Evolutionary conservation across 495 filamentous ascomycete species (phyloP), one percentile per base, ranked within the genome.

Genomic region (Penicillium malachiteum): DNA sequence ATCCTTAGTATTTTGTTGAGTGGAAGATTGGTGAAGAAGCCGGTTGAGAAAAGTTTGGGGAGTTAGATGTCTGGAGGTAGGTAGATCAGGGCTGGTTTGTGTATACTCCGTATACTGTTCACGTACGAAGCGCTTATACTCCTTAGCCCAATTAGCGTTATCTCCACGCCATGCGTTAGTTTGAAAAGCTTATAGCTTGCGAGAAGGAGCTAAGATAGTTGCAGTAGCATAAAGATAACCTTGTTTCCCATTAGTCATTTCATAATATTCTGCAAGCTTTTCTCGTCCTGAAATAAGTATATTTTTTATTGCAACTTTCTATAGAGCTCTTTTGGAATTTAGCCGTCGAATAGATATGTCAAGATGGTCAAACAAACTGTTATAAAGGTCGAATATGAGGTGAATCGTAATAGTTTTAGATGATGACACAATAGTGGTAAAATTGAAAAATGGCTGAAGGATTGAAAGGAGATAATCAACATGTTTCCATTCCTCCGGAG

Each of bases 381-480:
- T 67, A 17, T 66, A 66, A 34, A 66, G 46, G 2, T 3, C 43
- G 32, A 60, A 60, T 31, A 64, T 18, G 8, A 12, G 13, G 44
- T 67, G 30, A 11, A 64, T 50, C 16, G 50, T 67, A 12, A 64
- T 17, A 54, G 59, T 56, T 26, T 50, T 57, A 31, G 33, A 60
- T 35, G 52, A 49, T 49, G 41, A 64, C 0, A 67, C 26, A 13
- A n/a, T 1, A 3, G 30, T 54, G 0, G 48, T 64, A n/a, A 45
- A 67, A 11, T 37, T 34, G 35, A 56, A 59, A 52, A 64, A 67
- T 0, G 33, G 57, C 5, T 55, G 6, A 0, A 34, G 48, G 21
- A 60, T 60, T 8, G 5, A 50, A 16, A 59, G 57, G n/a, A 60
- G 53, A 55, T 68, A 68, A 16, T 65, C 52, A 55, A 68, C 18